Percentiles rank a stretch among this genome's conserved stretches.
Evolutionary conservation across 352 stramenopile genomes (phyloP).

Genomic region (Chrysophaeum taylorii): DNA sequence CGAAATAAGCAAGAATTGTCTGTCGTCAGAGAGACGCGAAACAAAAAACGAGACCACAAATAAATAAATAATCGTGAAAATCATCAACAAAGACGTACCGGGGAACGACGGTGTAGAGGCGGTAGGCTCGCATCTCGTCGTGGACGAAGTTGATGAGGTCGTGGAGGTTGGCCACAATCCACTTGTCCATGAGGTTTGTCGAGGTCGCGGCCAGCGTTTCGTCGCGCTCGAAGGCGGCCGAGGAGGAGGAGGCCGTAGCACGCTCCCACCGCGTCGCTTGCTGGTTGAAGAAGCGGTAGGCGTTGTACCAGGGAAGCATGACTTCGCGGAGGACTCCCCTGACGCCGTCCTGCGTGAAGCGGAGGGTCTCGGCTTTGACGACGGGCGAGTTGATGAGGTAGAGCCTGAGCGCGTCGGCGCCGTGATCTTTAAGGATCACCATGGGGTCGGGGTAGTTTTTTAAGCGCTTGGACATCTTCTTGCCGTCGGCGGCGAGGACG

Average conservation of each 20-base stretch:
- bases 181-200: constrained; percentile 95
- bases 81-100: neutral
- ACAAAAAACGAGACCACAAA: neutral
- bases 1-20: too few relatives aligned
- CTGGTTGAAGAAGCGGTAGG: constrained; percentile 96
- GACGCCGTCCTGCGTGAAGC: constrained; percentile 90
- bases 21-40: too few relatives aligned
- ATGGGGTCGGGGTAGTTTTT: constrained; percentile 96
- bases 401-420: constrained; percentile 92
- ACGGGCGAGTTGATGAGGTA: constrained; percentile 99
- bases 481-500: constrained; percentile 93
- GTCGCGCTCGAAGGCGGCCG: constrained; percentile 72
- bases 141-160: constrained; percentile 91
- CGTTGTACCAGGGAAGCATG: constrained; percentile 98
- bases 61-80: neutral
- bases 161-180: constrained; percentile 94
- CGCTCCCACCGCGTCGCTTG: constrained; percentile 84
- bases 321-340: constrained; percentile 94
- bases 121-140: constrained; percentile 94
- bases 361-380: constrained; percentile 93
- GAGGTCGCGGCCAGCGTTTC: constrained; percentile 67
- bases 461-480: constrained; percentile 99
- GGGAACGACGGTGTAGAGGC: constrained; percentile 89
- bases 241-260: too few relatives aligned
- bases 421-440: constrained; percentile 87